phyloP scores from a whole-genome alignment of 1,139 yeast genomes.

The Ogataea hybrid region DNA sequence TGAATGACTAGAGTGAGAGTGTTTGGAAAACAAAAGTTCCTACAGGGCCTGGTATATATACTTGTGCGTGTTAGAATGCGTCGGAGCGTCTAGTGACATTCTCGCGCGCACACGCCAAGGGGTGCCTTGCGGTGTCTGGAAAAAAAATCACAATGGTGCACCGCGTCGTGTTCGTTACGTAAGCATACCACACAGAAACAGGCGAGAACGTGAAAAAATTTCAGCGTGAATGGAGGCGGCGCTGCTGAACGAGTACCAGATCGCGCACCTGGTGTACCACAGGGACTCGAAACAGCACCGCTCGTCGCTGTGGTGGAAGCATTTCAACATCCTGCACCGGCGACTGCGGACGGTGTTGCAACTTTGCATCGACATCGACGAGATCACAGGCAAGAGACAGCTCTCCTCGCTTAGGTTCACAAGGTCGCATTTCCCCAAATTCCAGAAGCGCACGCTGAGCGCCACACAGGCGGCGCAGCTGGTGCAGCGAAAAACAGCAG shows the following conservation, averaged over 20 bases:
- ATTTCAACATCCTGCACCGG: constrained; percentile 63
- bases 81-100: constrained; percentile 1
- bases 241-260: constrained; percentile 49
- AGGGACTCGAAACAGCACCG: constrained; percentile 77
- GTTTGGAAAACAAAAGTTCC: not conserved
- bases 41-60: constrained; percentile 4
- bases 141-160: constrained; percentile 4
- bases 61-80: constrained; percentile 1
- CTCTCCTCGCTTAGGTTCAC: constrained; percentile 10
- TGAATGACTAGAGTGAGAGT: constrained; percentile 12
- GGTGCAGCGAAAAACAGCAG: constrained; percentile 16
- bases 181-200: constrained; percentile 1
- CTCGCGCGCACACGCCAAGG: constrained; percentile 6
- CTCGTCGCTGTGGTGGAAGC: constrained; percentile 75
- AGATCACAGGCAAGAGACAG: constrained; percentile 14
- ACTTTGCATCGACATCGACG: constrained; percentile 25
- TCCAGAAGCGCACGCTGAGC: constrained; percentile 12
- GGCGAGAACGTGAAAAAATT: not conserved
- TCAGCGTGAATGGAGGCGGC: constrained; percentile 5
- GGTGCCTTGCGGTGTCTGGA: constrained; percentile 3
- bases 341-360: constrained; percentile 43
- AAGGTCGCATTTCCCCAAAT: constrained; percentile 5
- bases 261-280: constrained; percentile 63
- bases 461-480: constrained; percentile 13
- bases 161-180: constrained; percentile 9